phyloP scores from a whole-genome alignment of 805 yeast genomes.

The Candida germanica region DNA sequence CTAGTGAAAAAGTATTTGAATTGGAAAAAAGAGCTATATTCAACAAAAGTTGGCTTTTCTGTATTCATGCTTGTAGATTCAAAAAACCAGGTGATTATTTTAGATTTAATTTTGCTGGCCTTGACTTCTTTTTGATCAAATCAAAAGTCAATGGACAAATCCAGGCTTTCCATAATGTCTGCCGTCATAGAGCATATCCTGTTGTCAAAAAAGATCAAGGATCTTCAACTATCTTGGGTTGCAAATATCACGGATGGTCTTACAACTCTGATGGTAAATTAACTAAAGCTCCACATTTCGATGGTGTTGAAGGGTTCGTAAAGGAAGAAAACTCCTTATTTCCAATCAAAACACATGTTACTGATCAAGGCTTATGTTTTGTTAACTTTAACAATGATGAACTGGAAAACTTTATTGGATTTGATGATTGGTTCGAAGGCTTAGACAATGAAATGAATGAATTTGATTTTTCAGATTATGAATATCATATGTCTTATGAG shows the following conservation, averaged over 20 bases:
- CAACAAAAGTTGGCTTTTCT: constrained; percentile 54
- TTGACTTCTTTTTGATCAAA: constrained; percentile 54
- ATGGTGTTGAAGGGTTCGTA: constrained; percentile 54
- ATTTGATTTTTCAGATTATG: constrained; percentile 58
- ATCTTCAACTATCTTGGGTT: constrained; percentile 54
- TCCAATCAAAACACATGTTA: constrained; percentile 51
- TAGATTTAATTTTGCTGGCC: constrained; percentile 48
- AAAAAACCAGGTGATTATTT: constrained; percentile 57
- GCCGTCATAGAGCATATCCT: constrained; percentile 66
- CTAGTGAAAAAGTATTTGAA: constrained; percentile 54
- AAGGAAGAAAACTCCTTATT: constrained; percentile 54
- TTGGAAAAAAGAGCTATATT: constrained; percentile 58
- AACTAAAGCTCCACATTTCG: constrained; percentile 62
- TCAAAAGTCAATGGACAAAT: constrained; percentile 47
- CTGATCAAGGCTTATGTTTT: constrained; percentile 56
- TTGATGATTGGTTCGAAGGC: constrained; percentile 52
- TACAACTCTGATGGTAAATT: constrained; percentile 58
- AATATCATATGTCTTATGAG: constrained; percentile 63
- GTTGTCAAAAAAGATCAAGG: constrained; percentile 58
- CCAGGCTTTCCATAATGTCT: constrained; percentile 61
- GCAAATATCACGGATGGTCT: constrained; percentile 66
- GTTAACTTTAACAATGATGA: constrained; percentile 50
- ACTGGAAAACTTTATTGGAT: constrained; percentile 37
- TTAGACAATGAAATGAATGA: constrained; percentile 51
- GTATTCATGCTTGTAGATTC: constrained; percentile 52